Conservation (phyloP, 768 basidiomycete genomes). For the Suillus brevipes region DNA sequence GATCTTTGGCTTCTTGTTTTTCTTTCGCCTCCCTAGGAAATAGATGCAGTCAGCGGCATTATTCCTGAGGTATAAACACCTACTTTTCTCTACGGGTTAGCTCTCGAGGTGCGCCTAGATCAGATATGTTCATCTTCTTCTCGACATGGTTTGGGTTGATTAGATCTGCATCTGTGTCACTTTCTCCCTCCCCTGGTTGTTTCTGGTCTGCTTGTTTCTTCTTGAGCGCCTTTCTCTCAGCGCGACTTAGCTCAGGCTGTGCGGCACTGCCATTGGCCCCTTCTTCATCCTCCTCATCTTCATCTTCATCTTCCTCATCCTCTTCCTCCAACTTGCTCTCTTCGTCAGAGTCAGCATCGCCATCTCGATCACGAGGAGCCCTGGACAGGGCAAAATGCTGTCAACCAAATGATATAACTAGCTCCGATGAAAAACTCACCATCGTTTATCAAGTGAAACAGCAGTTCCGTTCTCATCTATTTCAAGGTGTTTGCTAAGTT, state of each 20-base stretch:
- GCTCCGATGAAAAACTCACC: constrained; percentile 36
- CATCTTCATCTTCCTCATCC: constrained; percentile 42
- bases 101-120: constrained; percentile 64
- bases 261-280: constrained; percentile 27
- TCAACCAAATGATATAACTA: background rate
- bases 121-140: constrained; percentile 76
- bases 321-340: constrained; percentile 42
- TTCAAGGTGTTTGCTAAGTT: constrained; percentile 56
- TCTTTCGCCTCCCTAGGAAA: constrained; percentile 80
- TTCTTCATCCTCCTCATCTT: constrained; percentile 39
- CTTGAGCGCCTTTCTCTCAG: constrained; percentile 78
- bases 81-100: constrained; percentile 68
- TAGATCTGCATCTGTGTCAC: constrained; percentile 66
- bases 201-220: constrained; percentile 65
- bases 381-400: constrained; percentile 10
- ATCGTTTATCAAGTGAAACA: constrained; percentile 43
- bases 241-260: constrained; percentile 63
- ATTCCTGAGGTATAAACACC: constrained; percentile 12
- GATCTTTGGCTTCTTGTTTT: constrained; percentile 84
- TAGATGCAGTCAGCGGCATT: background rate
- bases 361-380: constrained; percentile 42
- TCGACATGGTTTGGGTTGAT: constrained; percentile 77
- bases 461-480: constrained; percentile 60
- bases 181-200: constrained; percentile 44
- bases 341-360: constrained; percentile 42